Evolutionary conservation across 139 green algal species (phyloP), one percentile per base, ranked within the genome.

Genomic region (Micromonas pusilla): DNA sequence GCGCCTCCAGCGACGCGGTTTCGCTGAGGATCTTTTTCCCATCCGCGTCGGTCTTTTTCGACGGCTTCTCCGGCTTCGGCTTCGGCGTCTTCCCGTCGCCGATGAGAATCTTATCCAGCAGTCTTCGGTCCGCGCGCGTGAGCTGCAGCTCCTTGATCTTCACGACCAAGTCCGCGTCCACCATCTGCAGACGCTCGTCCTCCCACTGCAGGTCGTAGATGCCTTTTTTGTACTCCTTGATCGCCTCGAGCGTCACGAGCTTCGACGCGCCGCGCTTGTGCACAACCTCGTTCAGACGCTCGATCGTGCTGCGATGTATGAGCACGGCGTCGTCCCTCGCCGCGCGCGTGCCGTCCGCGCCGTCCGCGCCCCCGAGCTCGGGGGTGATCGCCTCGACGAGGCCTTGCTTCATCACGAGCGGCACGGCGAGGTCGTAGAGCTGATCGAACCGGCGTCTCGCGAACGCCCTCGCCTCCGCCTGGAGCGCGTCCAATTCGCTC

Each of bases 201-300:
- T 91, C 82, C 90, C 90, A 94, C 81, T 93, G 66, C 53, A 91
- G 72, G 53, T 83, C 71, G 77, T 93, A 91, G 33, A 92, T 92
- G 67, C 88, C 88, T 52, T 85, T 85, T 72, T 92, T 92, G 84
- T 93, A 94, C 77, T 92, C 85, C 81, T 92, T 92, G 75, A 91
- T 92, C 1, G 80, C 81, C 21, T 30, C 79, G 52, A 94, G 80
- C 30, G 89, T 72, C 16, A 89, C 86, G 53, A 79, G 65, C 81
- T 87, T 87, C 76, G 83, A 76, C 32, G 28, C 66, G 6, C 82
- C 82, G 72, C 88, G 87, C 36, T 77, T 66, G 21, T 72, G 60
- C 16, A 91, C 86, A 9, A 82, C 73, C 0, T 65, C 66, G 76
- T 93, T 91, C 21, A 90, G 30, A 2, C 39, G 72, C 70, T 90